A percentile compares a stretch with the other conserved stretches of the same genome.
phyloP scores from a whole-genome alignment of 2,329 filamentous ascomycete species.

The Phoma sp. region DNA sequence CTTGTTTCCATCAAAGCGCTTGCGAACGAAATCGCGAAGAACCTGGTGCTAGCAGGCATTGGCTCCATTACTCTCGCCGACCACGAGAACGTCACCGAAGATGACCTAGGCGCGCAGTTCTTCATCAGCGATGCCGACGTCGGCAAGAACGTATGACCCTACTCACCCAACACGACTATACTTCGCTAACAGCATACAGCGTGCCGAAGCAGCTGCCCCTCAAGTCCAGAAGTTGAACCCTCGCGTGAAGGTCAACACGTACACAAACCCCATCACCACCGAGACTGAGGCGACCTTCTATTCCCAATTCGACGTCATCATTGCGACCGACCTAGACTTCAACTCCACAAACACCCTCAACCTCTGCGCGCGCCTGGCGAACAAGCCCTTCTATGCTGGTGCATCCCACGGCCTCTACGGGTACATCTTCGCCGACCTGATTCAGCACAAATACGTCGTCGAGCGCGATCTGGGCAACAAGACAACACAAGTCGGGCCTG shows the following conservation, averaged over 20 bases:
- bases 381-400: slow-evolving; percentile 86
- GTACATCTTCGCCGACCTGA: slow-evolving; percentile 92
- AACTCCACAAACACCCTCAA: slow-evolving; percentile 79
- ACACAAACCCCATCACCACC: slow-evolving; percentile 65
- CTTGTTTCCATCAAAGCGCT: slow-evolving; percentile 87
- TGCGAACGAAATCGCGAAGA: slow-evolving; percentile 95
- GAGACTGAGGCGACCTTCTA: slow-evolving; percentile 76
- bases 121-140: slow-evolving; percentile 76
- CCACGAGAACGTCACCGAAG: slow-evolving; percentile 73
- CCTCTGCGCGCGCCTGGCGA: slow-evolving; percentile 78
- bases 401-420: slow-evolving; percentile 89
- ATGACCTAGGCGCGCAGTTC: slow-evolving; percentile 73
- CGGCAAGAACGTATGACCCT: slow-evolving; percentile 69
- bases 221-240: slow-evolving; percentile 87
- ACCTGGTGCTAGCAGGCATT: slow-evolving; percentile 91
- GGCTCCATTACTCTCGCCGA: slow-evolving; percentile 89
- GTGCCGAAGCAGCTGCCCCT: slow-evolving; percentile 79
- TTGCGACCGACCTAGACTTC: slow-evolving; percentile 86
- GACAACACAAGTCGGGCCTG: slow-evolving; percentile 61
- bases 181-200: slow-evolving; percentile 49
- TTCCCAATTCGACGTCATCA: slow-evolving; percentile 78
- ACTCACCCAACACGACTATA: not conserved
- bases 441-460: slow-evolving; percentile 87
- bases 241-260: slow-evolving; percentile 76
- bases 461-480: slow-evolving; percentile 84